Conservation (phyloP, 2,329 filamentous ascomycete genomes). For the Emmonsiellopsis sp. region DNA sequence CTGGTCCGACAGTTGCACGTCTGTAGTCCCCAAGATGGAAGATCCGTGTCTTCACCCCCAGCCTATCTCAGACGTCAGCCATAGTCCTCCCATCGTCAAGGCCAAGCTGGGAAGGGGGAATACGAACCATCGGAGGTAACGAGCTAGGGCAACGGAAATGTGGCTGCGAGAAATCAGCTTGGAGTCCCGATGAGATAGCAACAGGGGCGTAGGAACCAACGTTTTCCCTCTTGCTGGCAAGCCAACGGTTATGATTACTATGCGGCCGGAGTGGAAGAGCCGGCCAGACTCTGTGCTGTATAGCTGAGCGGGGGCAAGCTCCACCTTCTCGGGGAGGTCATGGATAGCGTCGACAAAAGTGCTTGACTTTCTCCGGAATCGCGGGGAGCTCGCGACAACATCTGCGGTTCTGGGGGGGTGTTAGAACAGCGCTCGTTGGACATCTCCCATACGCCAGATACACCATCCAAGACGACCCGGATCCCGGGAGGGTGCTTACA, state of each 20-base stretch:
- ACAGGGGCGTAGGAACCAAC: slow-evolving; percentile 38
- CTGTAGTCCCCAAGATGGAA: slow-evolving; percentile 97
- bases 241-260: slow-evolving; percentile 94
- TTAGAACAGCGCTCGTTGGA: background rate
- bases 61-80: slow-evolving; percentile 42
- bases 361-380: slow-evolving; percentile 84
- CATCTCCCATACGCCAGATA: too few species aligned
- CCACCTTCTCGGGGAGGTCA: slow-evolving; percentile 72
- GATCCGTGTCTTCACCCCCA: slow-evolving; percentile 95
- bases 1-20: slow-evolving; percentile 76
- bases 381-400: slow-evolving; percentile 80
- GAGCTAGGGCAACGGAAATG: slow-evolving; percentile 87
- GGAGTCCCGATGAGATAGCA: background rate
- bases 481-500: slow-evolving; percentile 26
- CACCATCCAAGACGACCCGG: too few species aligned
- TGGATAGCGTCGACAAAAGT: slow-evolving; percentile 97
- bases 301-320: slow-evolving; percentile 88
- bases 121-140: slow-evolving; percentile 78
- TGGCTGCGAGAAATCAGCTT: slow-evolving; percentile 48
- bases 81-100: slow-evolving; percentile 10
- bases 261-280: slow-evolving; percentile 92
- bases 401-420: slow-evolving; percentile 63
- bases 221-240: slow-evolving; percentile 94
- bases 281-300: slow-evolving; percentile 98
- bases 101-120: background rate